Evolutionary conservation across 306 rosid species (phyloP), one percentile per base, ranked within the genome.

Genomic region (Corylus heterophylla): DNA sequence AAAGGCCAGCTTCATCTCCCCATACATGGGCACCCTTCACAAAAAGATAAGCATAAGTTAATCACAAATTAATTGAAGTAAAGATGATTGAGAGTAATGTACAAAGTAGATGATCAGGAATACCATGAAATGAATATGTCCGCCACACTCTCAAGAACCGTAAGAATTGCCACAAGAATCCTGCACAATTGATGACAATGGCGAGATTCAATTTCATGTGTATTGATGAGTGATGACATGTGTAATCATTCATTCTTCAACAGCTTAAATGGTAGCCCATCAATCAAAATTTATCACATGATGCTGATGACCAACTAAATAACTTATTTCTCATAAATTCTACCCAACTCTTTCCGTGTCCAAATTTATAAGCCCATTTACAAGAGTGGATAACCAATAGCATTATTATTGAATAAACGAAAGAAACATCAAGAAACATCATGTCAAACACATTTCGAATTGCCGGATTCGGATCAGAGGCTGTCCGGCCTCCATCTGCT

Each of bases 1-100:
- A 35, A 96, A 73, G 59, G 84, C 84, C 56, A 96, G 75, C 83
- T 93, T 96, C 85, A 78, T 70, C 85, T 93, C 99, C 18, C 98
- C 96, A 71, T 96, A 93, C 91, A 96, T 54, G 42, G 99, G 99
- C 70, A 93, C 16, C 99, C 99, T 96, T 71, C 81, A 83, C 8
- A 84, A 83, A 69, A 5, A 50, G 64, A 31, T 12, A 17, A 17
- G 48, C 78, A 78, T 25, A 54, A 63, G 55, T 76, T 66, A 18
- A 2, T 39, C 8, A 4, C 9, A 39, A 56, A 45, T 51, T 56
- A 69, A 76, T 76, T 66, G 16, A 54, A 78, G 63, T 31, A 31
- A 31, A 31, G 35, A 31, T 31, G 35, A 42, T 18, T 13, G 14
- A 73, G 59, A 4, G 45, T 39, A 42, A 18, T 16, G 61, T 13